Conservation (phyloP, 2,329 filamentous ascomycete species). For the Ilyonectria mors-panacis region DNA sequence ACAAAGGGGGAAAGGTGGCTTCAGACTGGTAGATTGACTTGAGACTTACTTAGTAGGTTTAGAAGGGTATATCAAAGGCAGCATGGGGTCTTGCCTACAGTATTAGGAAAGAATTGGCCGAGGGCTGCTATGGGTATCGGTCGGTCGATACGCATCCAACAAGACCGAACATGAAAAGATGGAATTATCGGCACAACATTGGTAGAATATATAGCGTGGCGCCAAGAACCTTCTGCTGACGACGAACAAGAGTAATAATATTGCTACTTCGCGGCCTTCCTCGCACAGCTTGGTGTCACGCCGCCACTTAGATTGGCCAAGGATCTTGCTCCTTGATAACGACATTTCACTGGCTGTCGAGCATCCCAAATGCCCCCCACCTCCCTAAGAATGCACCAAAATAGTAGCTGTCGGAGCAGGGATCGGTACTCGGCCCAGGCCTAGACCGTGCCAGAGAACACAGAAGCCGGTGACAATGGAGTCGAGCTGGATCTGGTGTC, state of each 20-base stretch:
- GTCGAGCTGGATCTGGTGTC: conserved; percentile 18
- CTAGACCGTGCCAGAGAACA: not conserved
- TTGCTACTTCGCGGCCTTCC: not conserved
- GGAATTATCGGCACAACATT: too few relatives aligned
- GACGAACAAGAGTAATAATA: not conserved
- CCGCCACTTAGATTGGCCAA: not conserved
- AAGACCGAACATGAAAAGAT: too few relatives aligned
- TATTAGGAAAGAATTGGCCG: too few relatives aligned
- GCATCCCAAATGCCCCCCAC: conserved; percentile 2
- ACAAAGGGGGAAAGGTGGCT: not conserved
- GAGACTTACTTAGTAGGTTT: not conserved
- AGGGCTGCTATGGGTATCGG: too few relatives aligned
- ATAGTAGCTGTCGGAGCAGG: not conserved
- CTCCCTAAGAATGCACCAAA: not conserved
- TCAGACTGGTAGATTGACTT: not conserved
- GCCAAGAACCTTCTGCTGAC: not conserved
- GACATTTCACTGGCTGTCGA: not conserved
- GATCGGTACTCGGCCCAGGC: not conserved
- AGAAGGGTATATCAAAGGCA: too few relatives aligned
- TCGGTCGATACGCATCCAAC: too few relatives aligned
- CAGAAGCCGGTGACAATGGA: not conserved
- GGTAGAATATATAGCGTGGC: not conserved
- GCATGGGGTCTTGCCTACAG: too few relatives aligned
- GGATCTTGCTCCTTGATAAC: conserved; percentile 5
- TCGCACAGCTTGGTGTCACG: not conserved